Evolutionary conservation across 148 eudicot genomes (phyloP).

Genomic region (Limonium bicolor): DNA sequence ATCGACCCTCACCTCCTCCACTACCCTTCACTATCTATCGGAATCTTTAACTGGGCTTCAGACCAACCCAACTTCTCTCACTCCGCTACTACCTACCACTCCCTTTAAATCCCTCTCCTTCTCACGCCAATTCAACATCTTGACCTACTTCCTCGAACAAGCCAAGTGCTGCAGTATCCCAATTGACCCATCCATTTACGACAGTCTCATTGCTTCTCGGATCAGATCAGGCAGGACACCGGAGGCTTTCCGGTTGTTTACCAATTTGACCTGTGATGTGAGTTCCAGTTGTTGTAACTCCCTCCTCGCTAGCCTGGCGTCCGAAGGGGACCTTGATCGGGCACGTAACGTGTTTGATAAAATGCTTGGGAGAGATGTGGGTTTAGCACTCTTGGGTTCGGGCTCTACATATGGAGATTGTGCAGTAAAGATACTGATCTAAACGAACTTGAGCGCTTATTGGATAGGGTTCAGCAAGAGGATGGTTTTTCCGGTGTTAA

Average conservation of each 20-base stretch:
- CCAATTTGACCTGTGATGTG: too few relatives aligned
- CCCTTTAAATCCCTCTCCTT: conserved; percentile 44
- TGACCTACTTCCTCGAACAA: conserved; percentile 38
- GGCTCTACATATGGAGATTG: conserved; percentile 49
- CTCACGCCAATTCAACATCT: conserved; percentile 39
- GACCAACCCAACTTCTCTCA: conserved; percentile 68
- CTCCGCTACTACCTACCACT: conserved; percentile 32
- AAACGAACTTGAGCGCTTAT: conserved; percentile 21
- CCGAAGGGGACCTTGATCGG: conserved; percentile 26
- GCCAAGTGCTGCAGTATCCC: conserved; percentile 19
- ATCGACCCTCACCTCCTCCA: conserved; percentile 70
- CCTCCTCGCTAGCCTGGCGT: conserved; percentile 46
- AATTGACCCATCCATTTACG: conserved; percentile 24
- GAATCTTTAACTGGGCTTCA: conserved; percentile 89
- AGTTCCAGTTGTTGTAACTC: conserved; percentile 40
- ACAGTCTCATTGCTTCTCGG: conserved; percentile 19
- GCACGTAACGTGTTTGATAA: conserved; percentile 62
- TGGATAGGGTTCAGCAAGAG: conserved; percentile 35
- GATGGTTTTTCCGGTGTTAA: conserved; percentile 22
- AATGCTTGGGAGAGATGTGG: conserved; percentile 46
- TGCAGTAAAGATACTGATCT: conserved; percentile 26
- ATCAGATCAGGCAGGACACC: conserved; percentile 23
- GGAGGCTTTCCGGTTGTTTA: conserved; percentile 30
- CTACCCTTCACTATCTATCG: conserved; percentile 67
- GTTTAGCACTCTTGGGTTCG: conserved; percentile 57